Evolutionary conservation across 441 rosid species (phyloP).

Genomic region (Codiaeum variegatum): DNA sequence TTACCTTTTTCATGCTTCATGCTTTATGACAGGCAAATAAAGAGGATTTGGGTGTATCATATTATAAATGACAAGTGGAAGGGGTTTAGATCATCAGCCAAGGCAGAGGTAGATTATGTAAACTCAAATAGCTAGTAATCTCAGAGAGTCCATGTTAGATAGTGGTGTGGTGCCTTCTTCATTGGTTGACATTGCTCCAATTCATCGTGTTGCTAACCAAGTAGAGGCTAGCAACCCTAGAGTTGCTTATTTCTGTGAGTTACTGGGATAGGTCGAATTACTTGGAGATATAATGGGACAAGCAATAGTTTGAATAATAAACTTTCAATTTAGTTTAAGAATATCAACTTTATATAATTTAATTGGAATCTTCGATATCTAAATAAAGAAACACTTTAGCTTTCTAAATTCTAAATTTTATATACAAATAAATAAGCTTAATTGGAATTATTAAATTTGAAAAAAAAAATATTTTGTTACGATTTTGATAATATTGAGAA

Average conservation of each 20-base stretch:
- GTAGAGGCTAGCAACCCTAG: conserved; percentile 85
- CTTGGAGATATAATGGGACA: too few relatives aligned
- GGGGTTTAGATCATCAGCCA: conserved; percentile 22
- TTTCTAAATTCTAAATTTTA: too few relatives aligned
- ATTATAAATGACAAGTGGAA: conserved; percentile 27
- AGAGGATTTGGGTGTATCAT: conserved; percentile 8
- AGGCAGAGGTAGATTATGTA: conserved; percentile 50
- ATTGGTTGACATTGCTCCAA: conserved; percentile 88
- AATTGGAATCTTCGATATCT: too few relatives aligned
- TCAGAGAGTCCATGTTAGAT: conserved; percentile 80
- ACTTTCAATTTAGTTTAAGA: too few relatives aligned
- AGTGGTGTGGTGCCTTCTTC: conserved; percentile 98
- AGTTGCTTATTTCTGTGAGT: conserved; percentile 96
- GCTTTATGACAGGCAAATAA: conserved; percentile 17
- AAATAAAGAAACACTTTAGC: too few relatives aligned
- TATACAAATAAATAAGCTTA: too few relatives aligned
- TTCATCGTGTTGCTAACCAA: conserved; percentile 99
- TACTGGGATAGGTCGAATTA: too few relatives aligned
- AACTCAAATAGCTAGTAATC: conserved; percentile 90
- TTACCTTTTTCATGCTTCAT: conserved; percentile 9
- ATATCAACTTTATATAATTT: too few relatives aligned
- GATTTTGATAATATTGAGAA: too few relatives aligned
- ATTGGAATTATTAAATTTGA: too few relatives aligned
- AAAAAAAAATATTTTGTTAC: too few relatives aligned
- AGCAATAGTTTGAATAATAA: too few relatives aligned